These are phyloP conservation scores for Auricularia sp. DNA, from an alignment of 768 basidiomycete genomes.

Conservation along the genomic window DNA sequence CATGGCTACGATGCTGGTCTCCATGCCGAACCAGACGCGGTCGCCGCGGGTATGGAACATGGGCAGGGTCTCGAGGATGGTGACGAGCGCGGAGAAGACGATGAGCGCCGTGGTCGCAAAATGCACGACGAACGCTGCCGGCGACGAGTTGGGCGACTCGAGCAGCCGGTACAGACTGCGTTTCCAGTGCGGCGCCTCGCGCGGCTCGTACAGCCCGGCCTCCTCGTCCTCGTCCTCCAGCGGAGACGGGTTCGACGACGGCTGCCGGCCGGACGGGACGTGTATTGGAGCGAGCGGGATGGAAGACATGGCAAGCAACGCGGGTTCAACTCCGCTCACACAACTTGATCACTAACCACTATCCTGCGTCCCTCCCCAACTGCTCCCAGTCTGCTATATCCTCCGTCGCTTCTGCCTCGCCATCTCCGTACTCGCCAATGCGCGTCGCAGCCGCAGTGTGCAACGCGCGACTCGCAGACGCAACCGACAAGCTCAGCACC, in stretches of 20 bases:
- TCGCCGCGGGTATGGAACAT: conserved; percentile 60
- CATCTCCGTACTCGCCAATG: neutral
- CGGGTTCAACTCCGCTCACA: neutral
- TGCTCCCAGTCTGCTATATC: neutral
- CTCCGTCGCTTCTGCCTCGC: neutral
- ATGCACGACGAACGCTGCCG: conserved; percentile 68
- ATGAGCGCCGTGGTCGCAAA: conserved; percentile 63
- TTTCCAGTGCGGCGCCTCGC: neutral
- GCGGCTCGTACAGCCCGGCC: neutral
- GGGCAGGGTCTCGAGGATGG: conserved; percentile 72
- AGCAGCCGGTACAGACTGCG: neutral
- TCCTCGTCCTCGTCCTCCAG: neutral
- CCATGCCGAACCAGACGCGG: conserved; percentile 76
- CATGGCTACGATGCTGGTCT: conserved; percentile 72
- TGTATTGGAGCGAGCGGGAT: neutral
- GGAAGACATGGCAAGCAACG: neutral
- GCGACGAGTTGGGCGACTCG: conserved; percentile 34
- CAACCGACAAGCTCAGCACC: neutral
- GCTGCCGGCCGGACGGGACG: neutral
- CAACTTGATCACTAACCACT: neutral
- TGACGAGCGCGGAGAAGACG: conserved; percentile 62
- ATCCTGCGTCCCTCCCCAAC: neutral
- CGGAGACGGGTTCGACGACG: neutral
- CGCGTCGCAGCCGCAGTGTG: neutral
- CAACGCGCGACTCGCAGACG: neutral